Evolutionary conservation across 2,329 filamentous ascomycete genomes (phyloP).

Genomic region (Hypomyces perniciosus): DNA sequence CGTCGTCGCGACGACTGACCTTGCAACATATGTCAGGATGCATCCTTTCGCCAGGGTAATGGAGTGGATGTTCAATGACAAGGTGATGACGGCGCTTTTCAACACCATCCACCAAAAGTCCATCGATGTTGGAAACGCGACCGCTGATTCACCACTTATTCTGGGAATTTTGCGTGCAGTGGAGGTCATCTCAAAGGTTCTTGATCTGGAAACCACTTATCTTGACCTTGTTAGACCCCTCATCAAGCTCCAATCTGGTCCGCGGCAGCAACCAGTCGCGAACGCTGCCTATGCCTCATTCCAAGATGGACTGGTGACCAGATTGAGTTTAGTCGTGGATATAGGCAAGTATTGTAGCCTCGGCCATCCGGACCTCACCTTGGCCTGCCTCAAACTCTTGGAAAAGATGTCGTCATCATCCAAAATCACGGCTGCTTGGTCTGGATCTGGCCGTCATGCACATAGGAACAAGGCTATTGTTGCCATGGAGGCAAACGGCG

Average conservation of each 20-base stretch:
- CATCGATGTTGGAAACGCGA: slow-evolving; percentile 63
- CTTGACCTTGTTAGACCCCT: slow-evolving; percentile 79
- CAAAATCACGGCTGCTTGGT: slow-evolving; percentile 68
- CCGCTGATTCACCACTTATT: slow-evolving; percentile 74
- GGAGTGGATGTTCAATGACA: slow-evolving; percentile 97
- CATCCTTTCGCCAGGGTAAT: slow-evolving; percentile 93
- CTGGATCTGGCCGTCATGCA: slow-evolving; percentile 53
- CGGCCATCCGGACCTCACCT: slow-evolving; percentile 71
- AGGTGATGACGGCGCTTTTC: slow-evolving; percentile 74
- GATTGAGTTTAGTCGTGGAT: slow-evolving; percentile 72
- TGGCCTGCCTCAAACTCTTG: slow-evolving; percentile 74
- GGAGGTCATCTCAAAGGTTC: slow-evolving; percentile 73
- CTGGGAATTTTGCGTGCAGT: slow-evolving; percentile 73
- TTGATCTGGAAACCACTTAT: slow-evolving; percentile 88
- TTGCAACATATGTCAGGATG: slow-evolving; percentile 74
- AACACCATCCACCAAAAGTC: slow-evolving; percentile 71
- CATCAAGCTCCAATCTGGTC: slow-evolving; percentile 59
- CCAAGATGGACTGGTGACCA: slow-evolving; percentile 82
- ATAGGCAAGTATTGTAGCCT: slow-evolving; percentile 83
- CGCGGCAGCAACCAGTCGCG: slow-evolving; percentile 56
- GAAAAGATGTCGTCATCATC: slow-evolving; percentile 81
- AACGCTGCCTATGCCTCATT: slow-evolving; percentile 74
- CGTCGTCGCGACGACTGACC: slow-evolving; percentile 65
- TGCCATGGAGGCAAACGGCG: slow-evolving; percentile 75
- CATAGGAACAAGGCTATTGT: slow-evolving; percentile 81